Percentiles rank a stretch among this genome's conserved stretches.
Evolutionary conservation across 2,329 filamentous ascomycete species (phyloP).

Genomic region (Apiospora koreana): DNA sequence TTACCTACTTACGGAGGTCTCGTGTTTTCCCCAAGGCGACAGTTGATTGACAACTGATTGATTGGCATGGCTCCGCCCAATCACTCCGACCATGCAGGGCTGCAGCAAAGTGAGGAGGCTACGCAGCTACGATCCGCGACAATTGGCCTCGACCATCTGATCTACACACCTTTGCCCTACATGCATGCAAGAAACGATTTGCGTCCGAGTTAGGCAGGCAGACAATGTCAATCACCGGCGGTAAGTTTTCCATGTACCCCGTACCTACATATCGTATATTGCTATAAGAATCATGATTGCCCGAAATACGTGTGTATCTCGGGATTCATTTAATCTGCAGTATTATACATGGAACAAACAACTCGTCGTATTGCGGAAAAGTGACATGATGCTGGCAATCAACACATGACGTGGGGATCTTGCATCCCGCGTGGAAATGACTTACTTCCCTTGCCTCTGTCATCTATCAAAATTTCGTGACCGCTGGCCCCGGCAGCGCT

Average conservation of each 20-base stretch:
- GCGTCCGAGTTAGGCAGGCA: neutral
- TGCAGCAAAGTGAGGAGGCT: neutral
- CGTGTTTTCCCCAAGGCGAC: neutral
- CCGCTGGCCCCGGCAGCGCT: neutral
- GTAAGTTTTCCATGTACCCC: neutral
- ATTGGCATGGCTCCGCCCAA: slow-evolving; percentile 1
- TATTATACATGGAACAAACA: neutral
- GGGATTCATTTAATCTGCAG: neutral
- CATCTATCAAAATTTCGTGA: neutral
- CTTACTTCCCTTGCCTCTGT: neutral
- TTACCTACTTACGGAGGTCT: neutral
- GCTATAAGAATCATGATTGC: no score
- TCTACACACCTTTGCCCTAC: neutral
- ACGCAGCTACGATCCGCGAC: neutral
- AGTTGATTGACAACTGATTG: neutral
- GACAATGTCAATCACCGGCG: neutral
- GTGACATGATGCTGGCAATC: neutral
- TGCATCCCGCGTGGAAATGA: slow-evolving; percentile 5
- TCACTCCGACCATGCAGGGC: slow-evolving; percentile 6
- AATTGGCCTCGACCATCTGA: neutral
- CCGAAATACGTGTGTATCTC: neutral
- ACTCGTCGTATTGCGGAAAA: neutral
- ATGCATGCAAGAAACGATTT: neutral
- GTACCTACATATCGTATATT: neutral
- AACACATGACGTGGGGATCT: slow-evolving; percentile 2